Evolutionary conservation across 2,329 filamentous ascomycete species (phyloP), one percentile per base, ranked within the genome.

Genomic region (Xylariaceae sp.): DNA sequence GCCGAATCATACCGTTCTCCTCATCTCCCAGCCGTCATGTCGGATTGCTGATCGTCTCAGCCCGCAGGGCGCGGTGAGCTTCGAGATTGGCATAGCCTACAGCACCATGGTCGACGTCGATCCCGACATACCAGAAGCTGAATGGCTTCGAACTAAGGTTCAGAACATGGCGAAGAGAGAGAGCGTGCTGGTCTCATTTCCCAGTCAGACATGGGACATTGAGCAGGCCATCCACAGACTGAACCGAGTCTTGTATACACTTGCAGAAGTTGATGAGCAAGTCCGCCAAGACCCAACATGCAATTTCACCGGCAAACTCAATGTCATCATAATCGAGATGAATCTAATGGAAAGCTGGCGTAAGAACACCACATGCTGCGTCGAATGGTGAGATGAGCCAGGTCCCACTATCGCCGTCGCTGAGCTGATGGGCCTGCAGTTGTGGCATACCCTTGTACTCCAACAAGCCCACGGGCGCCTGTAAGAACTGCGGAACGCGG

Each of bases 91-190:
- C 13, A 47, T 60, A 6, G 56, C 54, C 14, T 59, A 60, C 44
- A 59, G 52, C 19, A 66, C 65, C 12, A 70, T 73, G 40, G 41
- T 80, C 9, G 68, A 79, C 37, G 58, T 79, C 18, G 64, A 80
- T 40, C 75, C 76, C 0, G 47, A 58, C 2, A 66, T 72, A 21
- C 53, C 57, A 1, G 75, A 78, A 39, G 68, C 70, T 2, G 51
- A 61, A 13, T 75, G 72, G 64, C 58, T 80, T 16, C 64, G 66
- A 27, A 56, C 56, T 8, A 70, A 68, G 51, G 65, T 70, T 1
- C 55, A 58, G 12, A 58, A 60, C 0, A 55, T 70, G 41, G 64
- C 55, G 9, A 69, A 63, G 49, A 67, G 61, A 39, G 67, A 73
- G 37, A 64, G 64, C 16, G 50, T 75, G 33, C 68, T 70, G 22